Percentiles rank a stretch among this genome's conserved stretches.
These are phyloP conservation scores for Podila epicladia DNA, from an alignment of 192 early-diverging fungal species.

Conservation along the genomic window DNA sequence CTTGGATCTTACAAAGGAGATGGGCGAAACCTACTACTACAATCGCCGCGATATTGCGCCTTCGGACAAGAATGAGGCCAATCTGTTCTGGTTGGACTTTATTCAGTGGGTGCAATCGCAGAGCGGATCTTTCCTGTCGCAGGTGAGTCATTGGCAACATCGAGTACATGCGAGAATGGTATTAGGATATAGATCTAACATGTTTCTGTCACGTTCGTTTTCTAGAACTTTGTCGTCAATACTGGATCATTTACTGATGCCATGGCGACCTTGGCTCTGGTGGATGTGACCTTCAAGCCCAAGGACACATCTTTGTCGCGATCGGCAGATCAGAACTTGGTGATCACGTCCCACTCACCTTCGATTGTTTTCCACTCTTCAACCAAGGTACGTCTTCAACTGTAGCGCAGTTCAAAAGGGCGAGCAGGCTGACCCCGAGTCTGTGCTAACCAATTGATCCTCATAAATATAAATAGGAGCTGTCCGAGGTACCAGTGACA, in stretches of 20 bases:
- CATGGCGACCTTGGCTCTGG: conserved; percentile 51
- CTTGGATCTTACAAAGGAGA: conserved; percentile 47
- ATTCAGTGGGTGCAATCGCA: conserved; percentile 27
- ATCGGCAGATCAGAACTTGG: conserved; percentile 23
- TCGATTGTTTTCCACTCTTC: conserved; percentile 56
- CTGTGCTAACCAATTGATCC: too few relatives aligned
- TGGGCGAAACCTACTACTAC: conserved; percentile 52
- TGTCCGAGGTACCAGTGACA: conserved; percentile 9
- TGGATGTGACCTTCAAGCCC: conserved; percentile 49
- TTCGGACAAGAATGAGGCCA: conserved; percentile 6
- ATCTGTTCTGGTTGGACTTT: conserved; percentile 61
- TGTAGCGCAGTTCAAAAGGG: too few relatives aligned
- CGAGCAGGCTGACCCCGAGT: too few relatives aligned
- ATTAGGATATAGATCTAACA: background rate
- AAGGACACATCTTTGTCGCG: conserved; percentile 19
- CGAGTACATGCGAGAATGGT: background rate
- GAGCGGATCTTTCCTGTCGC: conserved; percentile 47
- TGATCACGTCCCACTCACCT: conserved; percentile 42
- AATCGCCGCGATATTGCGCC: conserved; percentile 3
- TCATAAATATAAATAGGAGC: conserved; percentile 12
- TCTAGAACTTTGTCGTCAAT: conserved; percentile 54
- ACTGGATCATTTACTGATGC: conserved; percentile 49
- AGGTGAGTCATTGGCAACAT: conserved; percentile 19
- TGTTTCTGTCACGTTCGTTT: too few relatives aligned
- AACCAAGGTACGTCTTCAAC: conserved; percentile 33